These are phyloP conservation scores for Penicillium sp. DNA, from an alignment of 2,329 filamentous ascomycete genomes.

Conservation along the genomic window DNA sequence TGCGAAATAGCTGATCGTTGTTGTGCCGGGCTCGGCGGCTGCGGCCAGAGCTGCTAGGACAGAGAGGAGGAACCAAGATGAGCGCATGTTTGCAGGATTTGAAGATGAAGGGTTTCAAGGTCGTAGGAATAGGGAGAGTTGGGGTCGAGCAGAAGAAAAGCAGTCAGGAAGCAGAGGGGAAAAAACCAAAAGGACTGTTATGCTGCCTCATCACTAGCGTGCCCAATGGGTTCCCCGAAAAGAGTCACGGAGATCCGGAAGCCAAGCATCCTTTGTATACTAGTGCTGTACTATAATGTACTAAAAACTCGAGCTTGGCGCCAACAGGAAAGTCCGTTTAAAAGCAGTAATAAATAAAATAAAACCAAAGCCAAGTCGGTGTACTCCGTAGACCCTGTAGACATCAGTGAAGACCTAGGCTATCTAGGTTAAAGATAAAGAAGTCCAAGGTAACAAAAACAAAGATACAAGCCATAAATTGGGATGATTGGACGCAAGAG, in stretches of 20 bases:
- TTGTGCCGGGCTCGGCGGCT: slow-evolving; percentile 5
- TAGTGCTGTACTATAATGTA: background rate
- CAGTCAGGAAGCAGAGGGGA: background rate
- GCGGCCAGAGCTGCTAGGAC: slow-evolving; percentile 1
- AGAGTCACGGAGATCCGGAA: background rate
- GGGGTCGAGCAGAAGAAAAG: background rate
- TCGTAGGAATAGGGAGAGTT: background rate
- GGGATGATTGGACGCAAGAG: background rate
- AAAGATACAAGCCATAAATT: background rate
- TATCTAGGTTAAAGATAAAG: background rate
- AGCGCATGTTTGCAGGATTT: slow-evolving; percentile 4
- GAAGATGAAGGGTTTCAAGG: background rate
- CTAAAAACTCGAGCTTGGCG: background rate
- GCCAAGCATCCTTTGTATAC: background rate
- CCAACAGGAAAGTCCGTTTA: background rate
- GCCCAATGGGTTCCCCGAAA: background rate
- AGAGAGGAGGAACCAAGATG: slow-evolving; percentile 3
- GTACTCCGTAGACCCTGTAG: background rate
- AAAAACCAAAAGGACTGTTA: background rate
- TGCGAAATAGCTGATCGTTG: slow-evolving; percentile 9
- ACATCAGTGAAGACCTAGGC: background rate
- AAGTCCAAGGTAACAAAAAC: background rate
- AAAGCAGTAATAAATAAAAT: too few species aligned
- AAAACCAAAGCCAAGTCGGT: background rate
- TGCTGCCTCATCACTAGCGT: background rate